These are phyloP conservation scores for Populus hybrid DNA, from an alignment of 441 rosid species.

Conservation along the genomic window DNA sequence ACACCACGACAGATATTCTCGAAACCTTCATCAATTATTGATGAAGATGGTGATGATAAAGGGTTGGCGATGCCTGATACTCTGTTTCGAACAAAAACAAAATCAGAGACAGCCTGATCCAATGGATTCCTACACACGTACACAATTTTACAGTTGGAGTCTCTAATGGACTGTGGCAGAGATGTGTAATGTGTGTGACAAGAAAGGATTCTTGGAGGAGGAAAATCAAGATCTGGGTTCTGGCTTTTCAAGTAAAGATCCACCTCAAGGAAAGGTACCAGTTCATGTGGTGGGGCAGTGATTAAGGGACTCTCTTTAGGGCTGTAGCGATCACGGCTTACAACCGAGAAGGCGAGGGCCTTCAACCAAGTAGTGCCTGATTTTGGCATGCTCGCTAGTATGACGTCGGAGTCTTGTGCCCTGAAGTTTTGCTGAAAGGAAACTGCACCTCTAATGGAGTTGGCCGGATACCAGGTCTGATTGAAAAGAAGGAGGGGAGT, in stretches of 20 bases:
- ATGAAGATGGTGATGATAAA: neutral
- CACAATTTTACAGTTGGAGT: conserved; percentile 15
- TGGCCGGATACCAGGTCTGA: conserved; percentile 9
- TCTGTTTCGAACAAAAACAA: neutral
- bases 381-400: conserved; percentile 13
- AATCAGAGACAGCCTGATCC: conserved; percentile 16
- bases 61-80: no score
- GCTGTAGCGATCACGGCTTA: neutral
- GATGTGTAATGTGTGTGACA: conserved; percentile 9
- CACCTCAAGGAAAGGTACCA: neutral
- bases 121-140: conserved; percentile 29
- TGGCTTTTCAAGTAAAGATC: neutral
- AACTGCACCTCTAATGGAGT: neutral
- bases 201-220: conserved; percentile 10
- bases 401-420: conserved; percentile 4
- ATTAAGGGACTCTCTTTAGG: conserved; percentile 9
- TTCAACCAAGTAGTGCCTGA: conserved; percentile 27
- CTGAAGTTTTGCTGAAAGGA: conserved; percentile 13
- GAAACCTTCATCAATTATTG: conserved; percentile 13
- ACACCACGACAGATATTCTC: conserved; percentile 26
- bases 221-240: neutral
- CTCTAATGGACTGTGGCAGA: conserved; percentile 1
- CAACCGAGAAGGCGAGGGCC: neutral
- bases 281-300: neutral
- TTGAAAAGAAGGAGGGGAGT: conserved; percentile 9